Conservation (phyloP, 805 yeast species). For the Diddensiella transvaalensis region DNA sequence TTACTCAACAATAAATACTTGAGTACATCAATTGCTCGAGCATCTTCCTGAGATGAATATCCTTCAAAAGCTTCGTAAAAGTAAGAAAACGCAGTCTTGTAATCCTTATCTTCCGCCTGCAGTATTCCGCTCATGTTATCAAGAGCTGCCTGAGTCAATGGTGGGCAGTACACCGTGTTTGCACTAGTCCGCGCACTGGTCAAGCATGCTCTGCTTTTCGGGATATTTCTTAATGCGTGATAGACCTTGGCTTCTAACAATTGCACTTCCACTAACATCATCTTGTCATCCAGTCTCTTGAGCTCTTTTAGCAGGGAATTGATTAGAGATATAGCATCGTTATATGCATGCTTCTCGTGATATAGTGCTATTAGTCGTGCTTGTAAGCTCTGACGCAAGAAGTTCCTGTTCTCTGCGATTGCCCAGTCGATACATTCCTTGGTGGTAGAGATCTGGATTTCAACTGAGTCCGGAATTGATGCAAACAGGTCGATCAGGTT, state of each 20-base stretch:
- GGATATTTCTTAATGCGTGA: constrained; percentile 84
- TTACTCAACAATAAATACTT: constrained; percentile 91
- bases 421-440: constrained; percentile 88
- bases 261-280: constrained; percentile 93
- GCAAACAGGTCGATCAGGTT: constrained; percentile 77
- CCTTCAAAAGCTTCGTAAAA: constrained; percentile 95
- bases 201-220: constrained; percentile 87
- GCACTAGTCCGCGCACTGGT: constrained; percentile 97
- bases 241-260: constrained; percentile 84
- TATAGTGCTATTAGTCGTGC: constrained; percentile 75
- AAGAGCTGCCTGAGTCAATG: constrained; percentile 88
- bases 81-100: constrained; percentile 91
- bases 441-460: constrained; percentile 68
- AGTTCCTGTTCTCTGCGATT: constrained; percentile 71
- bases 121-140: constrained; percentile 94
- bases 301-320: constrained; percentile 74
- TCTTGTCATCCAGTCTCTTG: constrained; percentile 91
- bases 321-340: constrained; percentile 69
- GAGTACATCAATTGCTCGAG: constrained; percentile 65
- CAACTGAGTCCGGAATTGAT: constrained; percentile 53
- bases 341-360: constrained; percentile 60
- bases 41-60: constrained; percentile 55
- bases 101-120: constrained; percentile 96
- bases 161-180: constrained; percentile 93
- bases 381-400: constrained; percentile 83